Percentiles rank a stretch among this genome's conserved stretches.
phyloP scores from a whole-genome alignment of 495 filamentous ascomycete genomes.

The Schizothecium vesticola region DNA sequence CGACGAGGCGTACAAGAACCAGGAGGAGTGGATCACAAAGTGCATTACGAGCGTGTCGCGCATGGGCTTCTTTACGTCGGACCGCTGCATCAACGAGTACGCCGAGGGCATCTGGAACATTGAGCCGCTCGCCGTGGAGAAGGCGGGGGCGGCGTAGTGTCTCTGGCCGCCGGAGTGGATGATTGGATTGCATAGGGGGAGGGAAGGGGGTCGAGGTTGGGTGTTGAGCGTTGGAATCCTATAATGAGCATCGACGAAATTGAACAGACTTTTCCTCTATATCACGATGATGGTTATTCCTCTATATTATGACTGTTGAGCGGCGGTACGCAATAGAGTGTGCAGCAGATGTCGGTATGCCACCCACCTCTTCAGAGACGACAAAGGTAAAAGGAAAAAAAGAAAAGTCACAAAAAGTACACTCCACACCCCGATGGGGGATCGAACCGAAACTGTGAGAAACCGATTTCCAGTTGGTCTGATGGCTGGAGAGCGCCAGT shows the following conservation, averaged over 20 bases:
- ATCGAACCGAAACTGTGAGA: not conserved
- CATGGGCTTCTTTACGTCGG: conserved; percentile 97
- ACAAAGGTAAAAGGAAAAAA: not conserved
- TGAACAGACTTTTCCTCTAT: not conserved
- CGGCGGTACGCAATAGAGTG: too few relatives aligned
- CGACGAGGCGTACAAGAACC: conserved; percentile 83
- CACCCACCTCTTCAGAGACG: too few relatives aligned
- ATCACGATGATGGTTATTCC: too few relatives aligned
- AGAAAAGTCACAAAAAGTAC: not conserved
- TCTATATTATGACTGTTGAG: not conserved
- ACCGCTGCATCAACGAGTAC: conserved; percentile 97
- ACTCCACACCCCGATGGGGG: not conserved
- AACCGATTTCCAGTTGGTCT: not conserved
- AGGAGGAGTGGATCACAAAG: conserved; percentile 88
- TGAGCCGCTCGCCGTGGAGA: conserved; percentile 58
- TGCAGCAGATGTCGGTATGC: too few relatives aligned
- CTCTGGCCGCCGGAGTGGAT: not conserved
- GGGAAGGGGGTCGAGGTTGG: not conserved
- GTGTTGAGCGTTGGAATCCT: not conserved
- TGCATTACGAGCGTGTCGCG: conserved; percentile 75
- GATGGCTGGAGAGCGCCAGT: not conserved
- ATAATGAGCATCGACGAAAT: not conserved
- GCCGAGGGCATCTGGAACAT: conserved; percentile 96
- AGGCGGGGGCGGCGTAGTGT: not conserved
- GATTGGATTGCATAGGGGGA: not conserved